Conservation (phyloP, 2,329 filamentous ascomycete genomes). For the Diaporthe eres region DNA sequence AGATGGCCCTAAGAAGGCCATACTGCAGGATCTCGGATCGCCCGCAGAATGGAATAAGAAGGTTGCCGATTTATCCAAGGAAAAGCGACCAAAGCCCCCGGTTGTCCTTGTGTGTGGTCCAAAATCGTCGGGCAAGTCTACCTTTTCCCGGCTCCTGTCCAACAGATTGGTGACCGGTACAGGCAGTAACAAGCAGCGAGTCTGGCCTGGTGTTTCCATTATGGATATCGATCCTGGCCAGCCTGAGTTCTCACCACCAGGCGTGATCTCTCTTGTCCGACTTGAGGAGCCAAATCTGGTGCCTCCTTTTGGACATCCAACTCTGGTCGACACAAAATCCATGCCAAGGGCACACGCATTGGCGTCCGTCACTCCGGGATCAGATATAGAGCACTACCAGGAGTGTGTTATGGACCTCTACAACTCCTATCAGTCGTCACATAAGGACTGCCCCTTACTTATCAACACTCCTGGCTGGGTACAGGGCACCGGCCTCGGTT, state of each 20-base stretch:
- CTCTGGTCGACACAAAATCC: slow-evolving; percentile 50
- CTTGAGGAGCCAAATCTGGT: slow-evolving; percentile 74
- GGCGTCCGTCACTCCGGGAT: slow-evolving; percentile 74
- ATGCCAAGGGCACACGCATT: slow-evolving; percentile 76
- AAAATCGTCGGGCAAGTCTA: slow-evolving; percentile 83
- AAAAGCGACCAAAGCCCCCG: slow-evolving; percentile 52
- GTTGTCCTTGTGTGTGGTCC: slow-evolving; percentile 76
- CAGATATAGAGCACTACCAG: slow-evolving; percentile 77
- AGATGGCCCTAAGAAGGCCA: slow-evolving; percentile 63
- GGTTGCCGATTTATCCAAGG: slow-evolving; percentile 61
- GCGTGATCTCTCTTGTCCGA: slow-evolving; percentile 77
- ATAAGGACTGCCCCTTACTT: slow-evolving; percentile 68
- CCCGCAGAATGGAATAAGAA: slow-evolving; percentile 74
- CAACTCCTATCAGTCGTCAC: slow-evolving; percentile 66
- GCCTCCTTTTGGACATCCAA: slow-evolving; percentile 75
- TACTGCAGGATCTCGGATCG: slow-evolving; percentile 68
- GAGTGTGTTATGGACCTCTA: slow-evolving; percentile 75
- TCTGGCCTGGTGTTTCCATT: slow-evolving; percentile 62
- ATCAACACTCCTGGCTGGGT: slow-evolving; percentile 85
- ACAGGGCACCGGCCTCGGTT: slow-evolving; percentile 76
- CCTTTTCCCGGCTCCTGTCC: slow-evolving; percentile 75
- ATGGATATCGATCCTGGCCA: slow-evolving; percentile 85
- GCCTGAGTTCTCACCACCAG: slow-evolving; percentile 80
- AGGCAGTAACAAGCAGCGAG: slow-evolving; percentile 45
- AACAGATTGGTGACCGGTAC: slow-evolving; percentile 75